Conservation (phyloP, 352 stramenopile genomes). For the Blastocystis sp. region DNA sequence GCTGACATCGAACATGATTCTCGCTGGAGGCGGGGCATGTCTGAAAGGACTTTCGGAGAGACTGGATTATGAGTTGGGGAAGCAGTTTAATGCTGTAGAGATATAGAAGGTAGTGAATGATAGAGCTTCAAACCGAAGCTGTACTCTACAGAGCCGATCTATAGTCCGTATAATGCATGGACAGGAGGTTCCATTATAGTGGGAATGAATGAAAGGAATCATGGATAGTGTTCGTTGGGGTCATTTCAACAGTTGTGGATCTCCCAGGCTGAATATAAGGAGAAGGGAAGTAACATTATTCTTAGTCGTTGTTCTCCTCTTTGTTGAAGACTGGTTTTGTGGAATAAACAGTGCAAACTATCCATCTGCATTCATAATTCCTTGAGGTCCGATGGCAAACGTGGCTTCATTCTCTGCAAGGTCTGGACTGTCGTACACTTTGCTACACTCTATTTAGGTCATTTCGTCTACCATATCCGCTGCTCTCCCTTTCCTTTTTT, state of each 20-base stretch:
- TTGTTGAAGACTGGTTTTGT: neutral
- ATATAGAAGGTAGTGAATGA: neutral
- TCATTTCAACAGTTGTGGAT: slow-evolving; percentile 98
- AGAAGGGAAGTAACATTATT: slow-evolving; percentile 88
- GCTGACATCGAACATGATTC: slow-evolving; percentile 88
- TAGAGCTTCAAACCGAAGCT: slow-evolving; percentile 54
- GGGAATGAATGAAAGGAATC: neutral
- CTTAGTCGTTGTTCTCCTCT: slow-evolving; percentile 21
- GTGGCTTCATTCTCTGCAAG: slow-evolving; percentile 85
- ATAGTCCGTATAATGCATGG: slow-evolving; percentile 51
- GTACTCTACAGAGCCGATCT: slow-evolving; percentile 28
- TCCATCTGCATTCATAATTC: slow-evolving; percentile 81
- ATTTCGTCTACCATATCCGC: slow-evolving; percentile 78
- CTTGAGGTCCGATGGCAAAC: slow-evolving; percentile 90
- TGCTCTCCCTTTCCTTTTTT: slow-evolving; percentile 84
- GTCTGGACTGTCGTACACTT: slow-evolving; percentile 84
- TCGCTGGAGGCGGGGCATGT: slow-evolving; percentile 89
- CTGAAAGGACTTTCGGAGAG: slow-evolving; percentile 84
- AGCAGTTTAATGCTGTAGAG: neutral
- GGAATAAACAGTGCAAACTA: slow-evolving; percentile 34
- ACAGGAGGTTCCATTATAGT: slow-evolving; percentile 57
- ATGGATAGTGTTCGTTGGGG: slow-evolving; percentile 73
- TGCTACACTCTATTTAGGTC: slow-evolving; percentile 71
- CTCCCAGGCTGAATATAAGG: slow-evolving; percentile 91
- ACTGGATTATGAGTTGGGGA: slow-evolving; percentile 83